phyloP scores from a whole-genome alignment of 805 yeast genomes.

The Metschnikowia corniflorae region DNA sequence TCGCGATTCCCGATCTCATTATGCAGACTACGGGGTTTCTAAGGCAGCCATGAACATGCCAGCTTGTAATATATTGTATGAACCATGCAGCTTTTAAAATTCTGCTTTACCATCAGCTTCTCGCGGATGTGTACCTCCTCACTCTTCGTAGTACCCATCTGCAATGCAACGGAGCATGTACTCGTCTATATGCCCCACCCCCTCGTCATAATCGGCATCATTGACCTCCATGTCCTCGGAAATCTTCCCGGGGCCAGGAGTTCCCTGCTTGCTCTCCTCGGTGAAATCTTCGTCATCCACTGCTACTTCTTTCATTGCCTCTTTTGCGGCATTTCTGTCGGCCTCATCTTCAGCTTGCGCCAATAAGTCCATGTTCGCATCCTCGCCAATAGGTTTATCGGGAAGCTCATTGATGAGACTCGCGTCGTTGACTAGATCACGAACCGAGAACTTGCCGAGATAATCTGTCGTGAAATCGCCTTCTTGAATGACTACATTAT shows the following conservation, averaged over 20 bases:
- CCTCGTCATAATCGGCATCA: conserved; percentile 51
- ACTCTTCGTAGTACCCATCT: conserved; percentile 58
- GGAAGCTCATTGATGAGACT: conserved; percentile 34
- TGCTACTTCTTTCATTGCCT: conserved; percentile 81
- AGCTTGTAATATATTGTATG: no score
- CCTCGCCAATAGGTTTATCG: conserved; percentile 40
- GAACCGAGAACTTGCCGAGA: conserved; percentile 80
- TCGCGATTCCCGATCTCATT: no score
- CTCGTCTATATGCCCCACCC: conserved; percentile 85
- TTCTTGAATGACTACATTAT: conserved; percentile 92
- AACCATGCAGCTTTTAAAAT: neutral
- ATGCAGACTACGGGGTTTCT: no score
- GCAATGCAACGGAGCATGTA: conserved; percentile 92
- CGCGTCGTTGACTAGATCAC: conserved; percentile 74
- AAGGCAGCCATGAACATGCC: no score
- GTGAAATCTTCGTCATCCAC: conserved; percentile 84
- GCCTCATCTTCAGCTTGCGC: conserved; percentile 96
- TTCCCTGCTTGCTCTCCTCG: conserved; percentile 37
- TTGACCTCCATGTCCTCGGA: conserved; percentile 25
- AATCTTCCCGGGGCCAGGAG: conserved; percentile 30
- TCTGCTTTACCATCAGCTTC: neutral
- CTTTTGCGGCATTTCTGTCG: conserved; percentile 82
- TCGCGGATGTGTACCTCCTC: neutral
- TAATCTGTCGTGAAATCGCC: conserved; percentile 98
- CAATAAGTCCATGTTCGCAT: conserved; percentile 50